phyloP scores from a whole-genome alignment of 75 land plant species.

The Cunninghamia lanceolata region DNA sequence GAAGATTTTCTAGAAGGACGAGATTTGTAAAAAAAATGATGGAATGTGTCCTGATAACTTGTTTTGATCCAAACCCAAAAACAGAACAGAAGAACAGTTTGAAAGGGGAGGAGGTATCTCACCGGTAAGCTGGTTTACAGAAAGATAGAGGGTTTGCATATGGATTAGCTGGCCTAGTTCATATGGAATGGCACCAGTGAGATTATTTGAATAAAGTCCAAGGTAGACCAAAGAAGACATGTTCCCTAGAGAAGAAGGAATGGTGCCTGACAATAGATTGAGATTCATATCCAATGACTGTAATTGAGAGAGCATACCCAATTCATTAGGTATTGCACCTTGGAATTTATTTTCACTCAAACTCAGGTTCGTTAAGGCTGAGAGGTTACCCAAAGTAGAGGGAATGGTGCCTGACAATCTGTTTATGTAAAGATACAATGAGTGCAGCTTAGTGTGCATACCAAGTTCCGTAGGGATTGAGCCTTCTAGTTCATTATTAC shows the following conservation, averaged over 20 bases:
- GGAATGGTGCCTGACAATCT: constrained; percentile 2
- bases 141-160: constrained; percentile 19
- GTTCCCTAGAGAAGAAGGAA: constrained; percentile 21
- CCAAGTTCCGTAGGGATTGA: constrained; percentile 19
- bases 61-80: not conserved
- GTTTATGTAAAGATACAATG: not conserved
- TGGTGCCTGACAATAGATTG: constrained; percentile 25
- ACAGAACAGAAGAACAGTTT: not conserved
- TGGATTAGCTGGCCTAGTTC: constrained; percentile 13
- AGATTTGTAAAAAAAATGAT: constrained; percentile 11
- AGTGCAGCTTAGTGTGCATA: not conserved
- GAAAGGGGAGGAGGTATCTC: not conserved
- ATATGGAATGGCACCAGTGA: constrained; percentile 30
- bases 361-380: not conserved
- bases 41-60: constrained; percentile 29
- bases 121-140: not conserved
- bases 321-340: too few relatives aligned
- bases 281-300: too few relatives aligned
- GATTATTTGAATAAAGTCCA: constrained; percentile 25
- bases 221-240: constrained; percentile 23
- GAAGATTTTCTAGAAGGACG: constrained; percentile 12
- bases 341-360: not conserved
- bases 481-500: constrained; percentile 19
- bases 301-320: too few relatives aligned
- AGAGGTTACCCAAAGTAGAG: not conserved